Evolutionary conservation across 1,284 basidiomycete species (phyloP), one percentile per base, ranked within the genome.

Genomic region (Cystobasidium sp.): DNA sequence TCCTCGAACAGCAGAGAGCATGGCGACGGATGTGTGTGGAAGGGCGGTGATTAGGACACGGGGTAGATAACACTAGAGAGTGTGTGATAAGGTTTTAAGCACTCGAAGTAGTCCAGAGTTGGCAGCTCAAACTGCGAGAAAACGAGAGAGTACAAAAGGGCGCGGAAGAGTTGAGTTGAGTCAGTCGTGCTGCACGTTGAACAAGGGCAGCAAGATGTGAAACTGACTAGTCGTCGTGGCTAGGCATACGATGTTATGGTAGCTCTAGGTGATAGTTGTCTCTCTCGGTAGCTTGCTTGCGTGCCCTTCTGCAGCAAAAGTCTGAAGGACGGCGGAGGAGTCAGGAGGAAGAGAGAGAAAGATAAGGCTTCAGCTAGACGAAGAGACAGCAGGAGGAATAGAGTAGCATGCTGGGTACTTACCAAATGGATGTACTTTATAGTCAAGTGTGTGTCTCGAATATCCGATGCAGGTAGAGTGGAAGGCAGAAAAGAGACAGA

Each of bases 51-150:
- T n/a, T n/a, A n/a, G n/a, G n/a, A n/a, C 43, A 47, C 24, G 43
- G 31, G 24, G 3, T 16, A 63, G 44, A 20, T 16, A 16, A 20
- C 14, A 51, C 20, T 20, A 51, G 20, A 49, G 24, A 31, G 64
- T 20, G 55, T 46, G 55, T 39, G 37, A 41, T 44, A 41, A 31
- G n/a, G n/a, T n/a, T 44, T 56, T 55, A 68, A 37, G 66, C 64
- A 46, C 51, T 56, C 51, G 22, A 37, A 22, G 56, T 51, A 22
- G 55, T 70, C 68, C 68, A 70, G 24, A 70, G 56, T 59, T 70
- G 68, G 55, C 68, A 70, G 68, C 68, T 70, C 41, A 70, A 55
- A 46, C 55, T 56, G 58, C 51, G 51, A 43, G 18, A 12, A 22
- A 20, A 41, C 20, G 49, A 22, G 24, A 22, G 20, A 10, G 46